Base-by-base conservation (phyloP, 129 eudicot species). In the Pulicaria dysenterica region DNA sequence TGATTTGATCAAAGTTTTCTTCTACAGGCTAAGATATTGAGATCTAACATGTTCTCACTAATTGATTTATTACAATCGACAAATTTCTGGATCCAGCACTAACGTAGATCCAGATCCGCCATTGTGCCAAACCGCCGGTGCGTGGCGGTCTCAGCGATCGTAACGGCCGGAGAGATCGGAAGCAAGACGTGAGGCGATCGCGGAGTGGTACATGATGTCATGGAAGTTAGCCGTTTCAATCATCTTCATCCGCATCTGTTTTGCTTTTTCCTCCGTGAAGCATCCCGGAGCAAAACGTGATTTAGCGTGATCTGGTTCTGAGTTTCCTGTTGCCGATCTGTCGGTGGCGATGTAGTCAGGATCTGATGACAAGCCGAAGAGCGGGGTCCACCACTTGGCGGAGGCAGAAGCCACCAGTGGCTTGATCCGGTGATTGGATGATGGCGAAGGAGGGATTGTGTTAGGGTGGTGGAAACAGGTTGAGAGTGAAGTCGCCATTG, bases 221-320 rank as follows among this genome's bases (percentile, higher is more conserved):
- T 85, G 87, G 65, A 67, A 80, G 39, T 76, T 67, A 38, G 60
- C 74, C 19, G 17, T 72, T 41, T 79, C 90, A 5, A 14, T 64
- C 0, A 85, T 79, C 85, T 83, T 85, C 76, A 83, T 62, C 46
- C 90, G 75, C 65, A 85, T 45, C 73, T 76, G 76, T 16, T 74
- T 82, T 12, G 90, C 90, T 48, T 85, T 85, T 57, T 85, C 90
- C 67, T 85, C 87, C 41, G 85, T 85, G 48, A 85, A 85, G 62
- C 87, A 72, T 15, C 96, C 96, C 4, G 45, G 79, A 43, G 76
- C 59, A 14, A 83, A 76, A 74, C 73, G 67, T 13, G 83, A 69
- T 69, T 70, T 65, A 58, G 15, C 39, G 31, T 59, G 53, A 61
- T 53, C 70, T 10, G 40, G 77, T 69, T 62, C 73, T n/a, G 72